phyloP scores from a whole-genome alignment of 345 rosid species.

The Gossypium arboreum region DNA sequence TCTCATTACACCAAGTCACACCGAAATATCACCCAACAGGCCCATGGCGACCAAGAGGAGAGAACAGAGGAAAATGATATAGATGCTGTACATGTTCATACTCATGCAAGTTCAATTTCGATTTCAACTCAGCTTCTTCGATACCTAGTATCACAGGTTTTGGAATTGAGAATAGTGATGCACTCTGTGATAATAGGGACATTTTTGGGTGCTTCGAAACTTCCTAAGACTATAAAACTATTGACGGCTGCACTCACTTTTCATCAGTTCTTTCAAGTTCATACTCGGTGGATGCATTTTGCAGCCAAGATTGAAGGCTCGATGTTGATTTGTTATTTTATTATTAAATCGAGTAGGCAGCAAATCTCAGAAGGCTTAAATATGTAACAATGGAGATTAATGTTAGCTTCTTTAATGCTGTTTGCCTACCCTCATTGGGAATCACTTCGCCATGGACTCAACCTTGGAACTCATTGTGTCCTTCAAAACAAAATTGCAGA shows the following conservation, averaged over 20 bases:
- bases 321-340: not conserved
- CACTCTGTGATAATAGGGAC: slow-evolving; percentile 1
- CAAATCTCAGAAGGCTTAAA: not conserved
- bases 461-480: slow-evolving; percentile 4
- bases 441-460: not conserved
- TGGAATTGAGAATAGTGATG: not conserved
- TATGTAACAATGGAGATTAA: not conserved
- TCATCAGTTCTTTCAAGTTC: not conserved
- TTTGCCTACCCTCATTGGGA: not conserved
- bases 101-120: not conserved
- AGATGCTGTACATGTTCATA: not conserved
- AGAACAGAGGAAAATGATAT: not conserved
- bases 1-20: slow-evolving; percentile 27
- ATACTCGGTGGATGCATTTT: slow-evolving; percentile 6
- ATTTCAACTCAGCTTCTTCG: not conserved
- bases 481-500: not conserved
- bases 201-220: not conserved
- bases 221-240: not conserved
- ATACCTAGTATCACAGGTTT: not conserved
- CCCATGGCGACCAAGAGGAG: not conserved
- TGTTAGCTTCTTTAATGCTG: not conserved
- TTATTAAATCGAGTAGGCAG: not conserved
- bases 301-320: slow-evolving; percentile 23
- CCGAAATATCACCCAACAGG: not conserved
- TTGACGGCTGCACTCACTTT: not conserved